Conservation (phyloP, 2,329 filamentous ascomycete genomes). For the Penicillium olsonii region DNA sequence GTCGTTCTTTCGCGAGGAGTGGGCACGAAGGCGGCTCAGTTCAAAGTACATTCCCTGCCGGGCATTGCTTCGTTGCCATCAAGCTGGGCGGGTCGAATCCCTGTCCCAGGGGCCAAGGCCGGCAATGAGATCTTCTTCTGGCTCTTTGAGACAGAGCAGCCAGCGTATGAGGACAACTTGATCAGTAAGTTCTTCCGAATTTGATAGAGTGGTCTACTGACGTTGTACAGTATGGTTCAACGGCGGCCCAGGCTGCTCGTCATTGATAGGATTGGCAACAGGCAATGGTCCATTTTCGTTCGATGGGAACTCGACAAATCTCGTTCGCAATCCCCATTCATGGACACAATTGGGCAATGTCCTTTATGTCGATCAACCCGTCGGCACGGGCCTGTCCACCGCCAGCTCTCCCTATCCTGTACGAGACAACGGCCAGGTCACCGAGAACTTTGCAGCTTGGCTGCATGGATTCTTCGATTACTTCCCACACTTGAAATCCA, state of each 20-base stretch:
- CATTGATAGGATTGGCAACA: constrained; percentile 34
- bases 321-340: constrained; percentile 27
- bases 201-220: background rate
- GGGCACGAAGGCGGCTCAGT: constrained; percentile 18
- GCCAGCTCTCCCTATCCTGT: constrained; percentile 33
- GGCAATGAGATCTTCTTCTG: constrained; percentile 41
- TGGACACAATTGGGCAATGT: constrained; percentile 38
- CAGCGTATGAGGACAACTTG: constrained; percentile 32
- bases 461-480: constrained; percentile 31
- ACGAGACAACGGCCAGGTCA: constrained; percentile 29
- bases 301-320: constrained; percentile 27
- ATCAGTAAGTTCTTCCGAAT: constrained; percentile 30
- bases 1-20: constrained; percentile 9
- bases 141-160: constrained; percentile 36
- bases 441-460: constrained; percentile 34
- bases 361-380: constrained; percentile 41
- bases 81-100: constrained; percentile 39
- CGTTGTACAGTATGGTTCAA: constrained; percentile 38
- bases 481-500: constrained; percentile 35
- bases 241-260: constrained; percentile 40
- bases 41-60: constrained; percentile 33
- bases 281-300: constrained; percentile 39
- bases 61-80: constrained; percentile 28
- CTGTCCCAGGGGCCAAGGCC: constrained; percentile 27
- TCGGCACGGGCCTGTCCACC: constrained; percentile 38